Conservation (phyloP, 805 yeast genomes). For the Candida cerambycidarum region DNA sequence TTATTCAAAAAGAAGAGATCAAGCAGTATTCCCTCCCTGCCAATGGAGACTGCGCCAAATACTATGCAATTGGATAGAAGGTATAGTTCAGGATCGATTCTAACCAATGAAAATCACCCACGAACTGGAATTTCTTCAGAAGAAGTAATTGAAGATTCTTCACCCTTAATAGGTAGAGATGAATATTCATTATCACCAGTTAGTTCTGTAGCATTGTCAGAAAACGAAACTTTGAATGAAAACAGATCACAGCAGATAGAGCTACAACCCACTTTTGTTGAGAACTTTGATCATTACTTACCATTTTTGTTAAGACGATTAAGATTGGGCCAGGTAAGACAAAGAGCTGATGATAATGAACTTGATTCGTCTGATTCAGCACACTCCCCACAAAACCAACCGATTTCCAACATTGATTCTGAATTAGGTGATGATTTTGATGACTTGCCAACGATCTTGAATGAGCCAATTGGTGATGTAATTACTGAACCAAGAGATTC, state of each 20-base stretch:
- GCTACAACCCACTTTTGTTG: conserved; percentile 36
- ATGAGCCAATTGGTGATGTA: conserved; percentile 15
- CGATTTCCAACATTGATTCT: not conserved
- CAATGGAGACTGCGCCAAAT: not conserved
- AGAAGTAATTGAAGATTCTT: not conserved
- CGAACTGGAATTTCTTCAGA: not conserved
- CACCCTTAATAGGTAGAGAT: conserved; percentile 1
- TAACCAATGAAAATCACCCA: not conserved
- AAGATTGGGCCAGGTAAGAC: conserved; percentile 16
- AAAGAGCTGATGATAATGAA: conserved; percentile 6
- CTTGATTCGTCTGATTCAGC: not conserved
- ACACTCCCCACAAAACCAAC: too few species aligned
- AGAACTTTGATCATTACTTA: conserved; percentile 37
- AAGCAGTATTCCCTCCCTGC: not conserved
- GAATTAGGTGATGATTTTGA: conserved; percentile 12
- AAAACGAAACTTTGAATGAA: conserved; percentile 33
- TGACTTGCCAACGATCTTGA: conserved; percentile 23
- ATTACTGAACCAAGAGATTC: conserved; percentile 9
- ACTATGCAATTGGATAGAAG: not conserved
- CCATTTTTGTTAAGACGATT: conserved; percentile 37
- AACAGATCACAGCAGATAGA: conserved; percentile 25
- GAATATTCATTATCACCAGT: conserved; percentile 14
- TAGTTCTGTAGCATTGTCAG: conserved; percentile 25
- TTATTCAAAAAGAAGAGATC: conserved; percentile 3
- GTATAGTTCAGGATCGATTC: not conserved